Percentiles rank a stretch among this genome's conserved stretches.
Conservation (phyloP, 352 stramenopile species). For the Phytophthora palmivora region DNA sequence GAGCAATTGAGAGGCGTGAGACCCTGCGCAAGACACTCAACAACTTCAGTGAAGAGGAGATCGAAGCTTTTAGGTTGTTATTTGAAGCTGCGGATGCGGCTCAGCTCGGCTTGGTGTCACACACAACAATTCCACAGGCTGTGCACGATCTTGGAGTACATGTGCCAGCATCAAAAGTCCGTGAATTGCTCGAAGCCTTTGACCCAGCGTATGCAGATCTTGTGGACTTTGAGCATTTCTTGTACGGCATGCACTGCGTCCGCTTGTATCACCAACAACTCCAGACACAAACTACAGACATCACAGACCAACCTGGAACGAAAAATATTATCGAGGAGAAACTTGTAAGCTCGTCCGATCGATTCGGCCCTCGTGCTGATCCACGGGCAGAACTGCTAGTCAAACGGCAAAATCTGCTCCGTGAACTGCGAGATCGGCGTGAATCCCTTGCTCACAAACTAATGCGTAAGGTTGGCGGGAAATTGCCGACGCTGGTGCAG, state of each 20-base stretch:
- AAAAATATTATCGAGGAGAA: conserved; percentile 14
- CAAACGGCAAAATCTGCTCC: conserved; percentile 77
- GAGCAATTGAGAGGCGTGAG: conserved; percentile 45
- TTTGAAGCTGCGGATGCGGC: conserved; percentile 70
- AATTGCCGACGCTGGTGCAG: conserved; percentile 52
- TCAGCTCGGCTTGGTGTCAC: conserved; percentile 69
- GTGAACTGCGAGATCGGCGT: conserved; percentile 75
- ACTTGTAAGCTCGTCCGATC: conserved; percentile 61
- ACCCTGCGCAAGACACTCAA: conserved; percentile 61
- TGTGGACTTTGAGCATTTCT: conserved; percentile 83
- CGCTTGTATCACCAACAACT: conserved; percentile 69
- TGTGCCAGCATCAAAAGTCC: conserved; percentile 55
- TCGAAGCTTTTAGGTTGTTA: conserved; percentile 67
- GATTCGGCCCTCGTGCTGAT: conserved; percentile 60
- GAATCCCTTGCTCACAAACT: conserved; percentile 76
- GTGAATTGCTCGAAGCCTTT: conserved; percentile 52
- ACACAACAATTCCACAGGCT: conserved; percentile 70
- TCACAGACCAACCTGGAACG: background rate
- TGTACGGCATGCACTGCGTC: conserved; percentile 85
- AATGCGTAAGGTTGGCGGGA: conserved; percentile 61
- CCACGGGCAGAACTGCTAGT: conserved; percentile 63
- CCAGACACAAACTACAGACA: conserved; percentile 28
- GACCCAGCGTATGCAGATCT: conserved; percentile 80
- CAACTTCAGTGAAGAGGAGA: conserved; percentile 71
- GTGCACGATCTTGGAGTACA: conserved; percentile 79